These are phyloP conservation scores for Ogataea populi-albae DNA, from an alignment of 805 yeast genomes.

Conservation along the genomic window DNA sequence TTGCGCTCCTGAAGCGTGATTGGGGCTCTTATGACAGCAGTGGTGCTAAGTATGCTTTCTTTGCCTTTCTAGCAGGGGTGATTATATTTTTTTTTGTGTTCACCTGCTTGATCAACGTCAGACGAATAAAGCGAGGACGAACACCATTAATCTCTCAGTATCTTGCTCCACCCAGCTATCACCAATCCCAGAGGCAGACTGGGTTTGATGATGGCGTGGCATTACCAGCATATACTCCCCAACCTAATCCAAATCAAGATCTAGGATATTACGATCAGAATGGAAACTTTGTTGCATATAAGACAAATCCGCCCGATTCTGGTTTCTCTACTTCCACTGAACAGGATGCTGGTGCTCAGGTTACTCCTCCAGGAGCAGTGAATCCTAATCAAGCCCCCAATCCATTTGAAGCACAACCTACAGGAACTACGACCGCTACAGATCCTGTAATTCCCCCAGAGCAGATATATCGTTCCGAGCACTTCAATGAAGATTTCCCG, in stretches of 20 bases:
- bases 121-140: conserved; percentile 49
- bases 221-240: conserved; percentile 68
- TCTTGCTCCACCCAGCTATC: conserved; percentile 64
- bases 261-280: conserved; percentile 71
- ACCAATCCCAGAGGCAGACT: conserved; percentile 51
- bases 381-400: conserved; percentile 5
- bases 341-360: neutral
- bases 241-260: conserved; percentile 63
- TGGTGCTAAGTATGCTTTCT: conserved; percentile 61
- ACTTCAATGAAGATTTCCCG: conserved; percentile 14
- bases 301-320: conserved; percentile 30
- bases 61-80: conserved; percentile 55
- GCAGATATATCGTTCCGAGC: conserved; percentile 11
- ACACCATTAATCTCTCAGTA: conserved; percentile 61
- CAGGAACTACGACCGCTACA: conserved; percentile 8
- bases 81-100: conserved; percentile 45
- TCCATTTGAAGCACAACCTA: conserved; percentile 12
- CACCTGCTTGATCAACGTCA: conserved; percentile 54
- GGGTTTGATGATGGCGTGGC: conserved; percentile 45
- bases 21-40: conserved; percentile 11
- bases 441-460: conserved; percentile 5
- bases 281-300: conserved; percentile 46
- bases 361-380: conserved; percentile 1
- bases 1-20: conserved; percentile 13
- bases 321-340: neutral